phyloP scores from a whole-genome alignment of 2,329 filamentous ascomycete genomes.

The Alternaria brassicicola region DNA sequence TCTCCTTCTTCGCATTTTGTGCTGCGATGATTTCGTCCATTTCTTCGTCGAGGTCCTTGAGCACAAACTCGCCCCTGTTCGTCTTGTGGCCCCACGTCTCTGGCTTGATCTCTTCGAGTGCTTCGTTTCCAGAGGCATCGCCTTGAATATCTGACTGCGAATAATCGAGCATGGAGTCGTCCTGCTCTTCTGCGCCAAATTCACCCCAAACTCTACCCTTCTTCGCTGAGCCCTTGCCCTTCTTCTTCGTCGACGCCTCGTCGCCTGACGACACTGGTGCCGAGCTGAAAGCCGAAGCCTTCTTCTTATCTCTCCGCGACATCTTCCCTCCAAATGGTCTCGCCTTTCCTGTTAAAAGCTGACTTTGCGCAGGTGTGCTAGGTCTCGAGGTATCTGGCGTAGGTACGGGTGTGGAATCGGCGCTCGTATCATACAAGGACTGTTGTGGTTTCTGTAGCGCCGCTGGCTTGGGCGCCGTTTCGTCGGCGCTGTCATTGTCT shows the following conservation, averaged over 20 bases:
- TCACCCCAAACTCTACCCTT: conserved; percentile 92
- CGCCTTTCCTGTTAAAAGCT: conserved; percentile 74
- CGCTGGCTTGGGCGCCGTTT: conserved; percentile 60
- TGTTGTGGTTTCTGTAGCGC: conserved; percentile 54
- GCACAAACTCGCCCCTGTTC: conserved; percentile 86
- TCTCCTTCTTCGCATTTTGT: conserved; percentile 66
- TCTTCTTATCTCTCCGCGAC: conserved; percentile 80
- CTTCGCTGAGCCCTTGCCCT: conserved; percentile 69
- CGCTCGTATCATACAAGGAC: conserved; percentile 57
- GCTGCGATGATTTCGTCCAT: conserved; percentile 86
- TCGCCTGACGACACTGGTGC: conserved; percentile 81
- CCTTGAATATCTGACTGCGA: conserved; percentile 67
- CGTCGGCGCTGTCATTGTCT: conserved; percentile 56
- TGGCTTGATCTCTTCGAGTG: conserved; percentile 75
- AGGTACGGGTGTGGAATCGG: conserved; percentile 71
- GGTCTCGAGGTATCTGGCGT: conserved; percentile 81
- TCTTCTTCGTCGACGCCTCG: conserved; percentile 66
- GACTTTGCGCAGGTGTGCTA: conserved; percentile 70
- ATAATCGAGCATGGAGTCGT: conserved; percentile 83
- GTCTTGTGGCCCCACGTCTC: conserved; percentile 85
- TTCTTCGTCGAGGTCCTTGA: conserved; percentile 92
- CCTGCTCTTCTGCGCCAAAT: conserved; percentile 86
- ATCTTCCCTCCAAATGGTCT: conserved; percentile 72
- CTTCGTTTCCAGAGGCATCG: conserved; percentile 58
- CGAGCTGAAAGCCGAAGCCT: conserved; percentile 59